Conservation (phyloP, 371 early-diverging fungal genomes). For the Syncephalastrum monosporum region DNA sequence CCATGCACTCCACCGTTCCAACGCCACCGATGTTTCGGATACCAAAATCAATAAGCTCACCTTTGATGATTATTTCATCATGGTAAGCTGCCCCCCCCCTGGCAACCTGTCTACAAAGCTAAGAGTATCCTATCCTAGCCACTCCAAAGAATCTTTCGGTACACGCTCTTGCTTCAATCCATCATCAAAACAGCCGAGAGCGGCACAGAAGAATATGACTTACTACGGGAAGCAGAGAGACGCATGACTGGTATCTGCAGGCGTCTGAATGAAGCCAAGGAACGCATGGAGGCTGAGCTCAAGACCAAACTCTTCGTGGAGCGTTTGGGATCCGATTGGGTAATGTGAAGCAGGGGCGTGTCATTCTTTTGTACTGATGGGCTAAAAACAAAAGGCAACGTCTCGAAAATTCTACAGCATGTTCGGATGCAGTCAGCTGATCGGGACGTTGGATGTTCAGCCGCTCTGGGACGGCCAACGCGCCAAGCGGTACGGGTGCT, state of each 20-base stretch:
- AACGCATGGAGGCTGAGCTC: conserved; percentile 29
- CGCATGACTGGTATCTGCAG: conserved; percentile 31
- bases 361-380: conserved; percentile 4
- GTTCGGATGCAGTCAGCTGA: conserved; percentile 35
- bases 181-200: conserved; percentile 34
- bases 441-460: conserved; percentile 45
- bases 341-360: conserved; percentile 1
- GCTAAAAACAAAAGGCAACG: conserved; percentile 17
- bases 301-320: conserved; percentile 39
- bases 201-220: conserved; percentile 28
- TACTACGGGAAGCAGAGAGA: conserved; percentile 27
- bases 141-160: conserved; percentile 46
- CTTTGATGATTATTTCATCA: conserved; percentile 48
- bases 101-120: not conserved
- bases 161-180: conserved; percentile 35
- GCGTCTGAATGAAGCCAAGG: conserved; percentile 31
- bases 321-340: conserved; percentile 42
- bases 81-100: conserved; percentile 21
- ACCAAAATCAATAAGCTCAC: conserved; percentile 18
- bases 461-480: conserved; percentile 19
- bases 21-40: conserved; percentile 2
- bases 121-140: conserved; percentile 24
- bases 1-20: conserved; percentile 22
- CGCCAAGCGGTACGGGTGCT: conserved; percentile 45
- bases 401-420: conserved; percentile 35